Percentiles rank a stretch among this genome's conserved stretches.
Evolutionary conservation across 2,329 filamentous ascomycete genomes (phyloP).

Genomic region (Penicillium sp.): DNA sequence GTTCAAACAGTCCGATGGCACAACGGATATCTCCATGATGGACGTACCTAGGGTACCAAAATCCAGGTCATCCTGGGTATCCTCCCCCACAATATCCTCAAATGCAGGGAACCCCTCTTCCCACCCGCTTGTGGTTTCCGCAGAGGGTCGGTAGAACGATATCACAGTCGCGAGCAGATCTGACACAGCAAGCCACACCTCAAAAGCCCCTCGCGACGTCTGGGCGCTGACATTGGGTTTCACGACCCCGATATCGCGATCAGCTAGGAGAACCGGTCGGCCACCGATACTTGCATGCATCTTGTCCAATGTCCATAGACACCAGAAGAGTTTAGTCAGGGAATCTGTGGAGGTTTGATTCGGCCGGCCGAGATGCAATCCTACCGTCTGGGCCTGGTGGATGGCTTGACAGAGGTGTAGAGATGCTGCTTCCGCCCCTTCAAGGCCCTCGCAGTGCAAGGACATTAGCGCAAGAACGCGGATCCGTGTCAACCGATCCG

Average conservation of each 20-base stretch:
- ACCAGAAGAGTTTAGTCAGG: conserved; percentile 32
- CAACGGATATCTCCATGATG: neutral
- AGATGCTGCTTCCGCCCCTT: conserved; percentile 35
- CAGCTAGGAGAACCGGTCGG: conserved; percentile 33
- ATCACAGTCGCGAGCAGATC: conserved; percentile 34
- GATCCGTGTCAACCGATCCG: conserved; percentile 32
- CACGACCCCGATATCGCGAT: conserved; percentile 34
- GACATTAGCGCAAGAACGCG: conserved; percentile 35
- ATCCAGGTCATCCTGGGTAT: conserved; percentile 21
- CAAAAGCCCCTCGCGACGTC: conserved; percentile 22
- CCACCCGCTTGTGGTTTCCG: conserved; percentile 31
- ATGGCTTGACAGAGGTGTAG: conserved; percentile 35
- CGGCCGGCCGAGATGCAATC: conserved; percentile 34
- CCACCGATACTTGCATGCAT: conserved; percentile 37
- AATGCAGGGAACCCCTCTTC: conserved; percentile 34
- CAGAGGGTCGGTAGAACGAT: conserved; percentile 33
- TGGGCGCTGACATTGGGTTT: conserved; percentile 20
- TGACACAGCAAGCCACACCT: conserved; percentile 33
- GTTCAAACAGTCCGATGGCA: neutral
- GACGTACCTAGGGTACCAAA: conserved; percentile 24
- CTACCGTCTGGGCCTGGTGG: conserved; percentile 35
- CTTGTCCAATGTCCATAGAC: conserved; percentile 36
- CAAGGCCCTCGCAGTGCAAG: conserved; percentile 35
- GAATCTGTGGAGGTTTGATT: conserved; percentile 25
- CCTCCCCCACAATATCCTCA: conserved; percentile 27